Percentiles rank a stretch among this genome's conserved stretches.
Conservation (phyloP, 2,329 filamentous ascomycete genomes). For the Penicillium occitanis region DNA sequence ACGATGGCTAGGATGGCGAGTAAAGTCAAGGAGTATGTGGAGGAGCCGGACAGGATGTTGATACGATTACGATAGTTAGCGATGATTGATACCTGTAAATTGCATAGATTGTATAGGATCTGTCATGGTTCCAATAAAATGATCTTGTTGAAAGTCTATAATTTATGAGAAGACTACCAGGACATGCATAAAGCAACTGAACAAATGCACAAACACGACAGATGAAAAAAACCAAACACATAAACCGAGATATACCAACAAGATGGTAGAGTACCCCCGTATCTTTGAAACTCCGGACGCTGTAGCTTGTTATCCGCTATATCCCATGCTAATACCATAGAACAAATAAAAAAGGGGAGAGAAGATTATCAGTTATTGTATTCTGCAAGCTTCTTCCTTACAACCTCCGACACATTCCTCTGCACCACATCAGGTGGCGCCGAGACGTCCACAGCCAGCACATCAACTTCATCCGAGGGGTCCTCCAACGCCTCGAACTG, state of each 20-base stretch:
- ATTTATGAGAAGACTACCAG: neutral
- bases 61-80: conserved; percentile 67
- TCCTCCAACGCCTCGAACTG: conserved; percentile 87
- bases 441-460: conserved; percentile 65
- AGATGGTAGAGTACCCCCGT: conserved; percentile 1
- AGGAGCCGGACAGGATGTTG: conserved; percentile 84
- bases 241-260: neutral
- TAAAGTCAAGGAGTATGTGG: conserved; percentile 72
- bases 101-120: neutral
- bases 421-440: conserved; percentile 59
- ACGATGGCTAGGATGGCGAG: conserved; percentile 91
- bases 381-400: conserved; percentile 56
- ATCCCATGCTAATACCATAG: neutral
- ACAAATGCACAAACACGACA: neutral
- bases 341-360: neutral
- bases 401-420: conserved; percentile 58
- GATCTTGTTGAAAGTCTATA: neutral
- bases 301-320: conserved; percentile 1
- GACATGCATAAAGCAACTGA: neutral
- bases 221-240: neutral
- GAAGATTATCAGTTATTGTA: conserved; percentile 26
- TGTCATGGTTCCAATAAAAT: no score
- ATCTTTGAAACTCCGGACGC: conserved; percentile 2
- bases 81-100: conserved; percentile 44
- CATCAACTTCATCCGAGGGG: conserved; percentile 71